These are phyloP conservation scores for Periglandula ipomoeae DNA, from an alignment of 2,329 filamentous ascomycete species.

Conservation along the genomic window DNA sequence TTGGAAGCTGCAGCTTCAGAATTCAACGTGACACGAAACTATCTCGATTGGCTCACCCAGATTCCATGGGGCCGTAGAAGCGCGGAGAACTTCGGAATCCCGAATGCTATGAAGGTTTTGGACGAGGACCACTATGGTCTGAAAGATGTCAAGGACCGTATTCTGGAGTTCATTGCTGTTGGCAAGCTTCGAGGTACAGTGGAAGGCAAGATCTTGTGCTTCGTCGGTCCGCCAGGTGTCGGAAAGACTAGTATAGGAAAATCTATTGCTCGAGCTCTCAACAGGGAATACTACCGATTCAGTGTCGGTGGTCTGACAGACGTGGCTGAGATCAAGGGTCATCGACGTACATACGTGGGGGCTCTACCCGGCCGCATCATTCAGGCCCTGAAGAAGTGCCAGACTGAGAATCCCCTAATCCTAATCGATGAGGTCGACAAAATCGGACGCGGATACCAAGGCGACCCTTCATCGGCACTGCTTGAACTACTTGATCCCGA, in stretches of 20 bases:
- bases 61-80: constrained; percentile 96
- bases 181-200: constrained; percentile 95
- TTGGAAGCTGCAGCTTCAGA: constrained; percentile 93
- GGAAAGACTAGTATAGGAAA: constrained; percentile 99
- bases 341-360: constrained; percentile 91
- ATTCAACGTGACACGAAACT: constrained; percentile 97
- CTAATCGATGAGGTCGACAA: constrained; percentile 98
- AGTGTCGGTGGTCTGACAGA: constrained; percentile 95
- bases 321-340: constrained; percentile 97
- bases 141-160: constrained; percentile 97
- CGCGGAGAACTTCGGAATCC: constrained; percentile 92
- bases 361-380: constrained; percentile 94
- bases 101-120: constrained; percentile 79
- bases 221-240: constrained; percentile 93
- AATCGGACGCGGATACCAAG: constrained; percentile 92
- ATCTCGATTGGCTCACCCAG: constrained; percentile 96
- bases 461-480: constrained; percentile 88
- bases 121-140: constrained; percentile 96
- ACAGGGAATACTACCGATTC: constrained; percentile 96
- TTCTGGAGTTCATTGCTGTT: constrained; percentile 95
- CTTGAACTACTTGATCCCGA: constrained; percentile 92
- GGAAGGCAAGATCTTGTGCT: constrained; percentile 96
- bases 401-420: constrained; percentile 95
- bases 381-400: constrained; percentile 96
- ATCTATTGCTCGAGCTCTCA: constrained; percentile 88